Evolutionary conservation across 345 rosid species (phyloP), one percentile per base, ranked within the genome.

Genomic region (Citrus mangshanensis): DNA sequence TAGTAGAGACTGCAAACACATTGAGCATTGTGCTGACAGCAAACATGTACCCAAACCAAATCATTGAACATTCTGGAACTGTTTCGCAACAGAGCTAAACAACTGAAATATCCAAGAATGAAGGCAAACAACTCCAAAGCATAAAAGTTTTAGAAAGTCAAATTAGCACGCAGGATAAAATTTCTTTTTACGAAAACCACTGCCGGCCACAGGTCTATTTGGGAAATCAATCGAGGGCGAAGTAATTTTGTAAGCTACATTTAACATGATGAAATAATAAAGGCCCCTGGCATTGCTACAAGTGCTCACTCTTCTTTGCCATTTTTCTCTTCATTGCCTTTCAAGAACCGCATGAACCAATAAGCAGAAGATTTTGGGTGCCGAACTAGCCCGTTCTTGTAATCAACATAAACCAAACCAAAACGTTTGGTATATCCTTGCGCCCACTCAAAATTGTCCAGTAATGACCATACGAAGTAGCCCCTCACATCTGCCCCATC

Each of bases 371-470:
- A 92, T 75, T 95, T 93, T 1, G 92, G 98, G 81, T 92, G 93
- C 12, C 99, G 89, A 28, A 84, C 25, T 14, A 95, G 87, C 30
- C 93, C 92, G n/a, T 92, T 87, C 86, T 93, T 91, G 90, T 90
- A 92, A 82, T 95, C 95, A 0, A 95, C 93, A 51, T 91, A 95
- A n/a, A 93, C 78, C 84, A 95, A 77, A 42, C 99, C 98, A 10
- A 93, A 93, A 38, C 99, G 91, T 84, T 95, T 95, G 46, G 97
- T 95, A 68, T 87, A 93, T n/a, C 97, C 98, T 83, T 91, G 90
- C 18, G 88, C 93, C 99, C 99, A 92, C 78, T 95, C 99, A 64
- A 95, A 93, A 78, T 93, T 93, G 86, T 95, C 98, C 78, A 93
- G n/a, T 73, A 95, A 81, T 22, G 98, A 92, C 99, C 99, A 93